Evolutionary conservation across 305 asterid species (phyloP).

Genomic region (Fraxinus dipetala): DNA sequence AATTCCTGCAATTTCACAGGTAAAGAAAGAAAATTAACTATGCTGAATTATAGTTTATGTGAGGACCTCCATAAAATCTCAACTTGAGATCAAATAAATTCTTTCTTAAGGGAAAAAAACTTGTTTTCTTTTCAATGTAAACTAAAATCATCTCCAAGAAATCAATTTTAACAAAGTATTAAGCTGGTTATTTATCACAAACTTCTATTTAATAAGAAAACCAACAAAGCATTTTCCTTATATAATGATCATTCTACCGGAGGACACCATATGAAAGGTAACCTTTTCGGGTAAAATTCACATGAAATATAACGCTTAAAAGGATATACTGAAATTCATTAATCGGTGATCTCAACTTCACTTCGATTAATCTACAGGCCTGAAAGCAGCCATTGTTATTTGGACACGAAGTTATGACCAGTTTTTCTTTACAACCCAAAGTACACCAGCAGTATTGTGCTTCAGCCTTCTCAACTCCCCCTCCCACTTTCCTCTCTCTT

Average conservation of each 20-base stretch:
- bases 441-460: not conserved
- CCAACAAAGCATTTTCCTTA: not conserved
- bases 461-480: not conserved
- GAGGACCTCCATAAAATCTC: not conserved
- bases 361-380: not conserved
- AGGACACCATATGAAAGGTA: not conserved
- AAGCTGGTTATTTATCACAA: not conserved
- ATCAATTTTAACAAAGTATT: not conserved
- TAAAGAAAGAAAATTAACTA: not conserved
- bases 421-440: not conserved
- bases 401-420: not conserved
- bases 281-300: not conserved
- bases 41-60: not conserved
- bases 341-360: not conserved
- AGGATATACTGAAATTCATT: not conserved
- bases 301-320: not conserved
- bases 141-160: not conserved
- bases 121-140: not conserved
- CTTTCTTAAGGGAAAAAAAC: not conserved
- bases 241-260: not conserved
- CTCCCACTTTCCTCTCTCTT: not conserved
- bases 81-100: not conserved
- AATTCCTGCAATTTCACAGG: not conserved
- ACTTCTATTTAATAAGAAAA: not conserved
- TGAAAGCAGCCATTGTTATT: not conserved